Evolutionary conservation across 1,139 yeast genomes (phyloP).

Genomic region (Saccharomyces pastorianus): DNA sequence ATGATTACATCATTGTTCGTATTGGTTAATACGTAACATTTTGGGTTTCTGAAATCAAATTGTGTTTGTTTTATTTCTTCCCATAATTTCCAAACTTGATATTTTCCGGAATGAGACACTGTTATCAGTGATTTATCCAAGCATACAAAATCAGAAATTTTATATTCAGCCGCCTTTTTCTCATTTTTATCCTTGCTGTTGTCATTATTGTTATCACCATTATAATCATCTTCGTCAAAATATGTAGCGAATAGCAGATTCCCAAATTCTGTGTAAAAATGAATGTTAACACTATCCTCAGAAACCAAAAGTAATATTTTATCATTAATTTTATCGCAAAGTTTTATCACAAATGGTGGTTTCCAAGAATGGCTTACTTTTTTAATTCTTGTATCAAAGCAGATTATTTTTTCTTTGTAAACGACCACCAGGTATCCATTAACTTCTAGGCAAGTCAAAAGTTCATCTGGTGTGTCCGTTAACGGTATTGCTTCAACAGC

Average conservation of each 20-base stretch:
- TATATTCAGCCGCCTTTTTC: background rate
- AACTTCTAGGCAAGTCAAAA: slow-evolving; percentile 12
- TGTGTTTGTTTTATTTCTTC: slow-evolving; percentile 16
- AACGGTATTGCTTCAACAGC: slow-evolving; percentile 10
- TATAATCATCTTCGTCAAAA: slow-evolving; percentile 8
- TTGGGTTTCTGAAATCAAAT: slow-evolving; percentile 20
- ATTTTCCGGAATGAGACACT: slow-evolving; percentile 20
- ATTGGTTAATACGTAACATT: slow-evolving; percentile 18
- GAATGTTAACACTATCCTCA: slow-evolving; percentile 14
- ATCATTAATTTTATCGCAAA: slow-evolving; percentile 16
- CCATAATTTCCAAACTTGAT: slow-evolving; percentile 27
- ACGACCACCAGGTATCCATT: slow-evolving; percentile 14
- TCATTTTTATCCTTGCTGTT: slow-evolving; percentile 10
- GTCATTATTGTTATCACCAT: slow-evolving; percentile 10
- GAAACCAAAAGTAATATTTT: slow-evolving; percentile 18
- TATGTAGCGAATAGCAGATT: slow-evolving; percentile 21
- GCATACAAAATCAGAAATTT: slow-evolving; percentile 15
- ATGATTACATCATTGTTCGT: slow-evolving; percentile 24
- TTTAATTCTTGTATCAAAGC: slow-evolving; percentile 14
- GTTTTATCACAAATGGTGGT: slow-evolving; percentile 12
- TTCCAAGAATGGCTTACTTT: slow-evolving; percentile 10
- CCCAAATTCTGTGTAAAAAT: slow-evolving; percentile 24
- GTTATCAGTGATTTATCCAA: slow-evolving; percentile 20
- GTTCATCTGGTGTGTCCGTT: slow-evolving; percentile 3
- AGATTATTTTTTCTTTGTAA: slow-evolving; percentile 12